Base-by-base conservation (phyloP, 1,139 yeast species). In the Nadsonia starkeyi-henricii region DNA sequence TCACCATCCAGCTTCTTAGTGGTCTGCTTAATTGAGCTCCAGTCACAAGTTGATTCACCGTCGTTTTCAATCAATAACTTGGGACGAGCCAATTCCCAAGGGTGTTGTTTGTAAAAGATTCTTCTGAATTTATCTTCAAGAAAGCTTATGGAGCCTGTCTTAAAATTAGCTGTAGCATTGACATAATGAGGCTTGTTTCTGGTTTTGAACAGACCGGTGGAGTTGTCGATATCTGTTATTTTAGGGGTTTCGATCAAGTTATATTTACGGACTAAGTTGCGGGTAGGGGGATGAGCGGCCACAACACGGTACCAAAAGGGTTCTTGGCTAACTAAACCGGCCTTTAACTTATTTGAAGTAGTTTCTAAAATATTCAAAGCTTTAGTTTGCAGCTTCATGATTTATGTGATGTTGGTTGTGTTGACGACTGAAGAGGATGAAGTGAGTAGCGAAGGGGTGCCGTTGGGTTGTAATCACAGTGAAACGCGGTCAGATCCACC, bases 71-170 rank as follows among this genome's bases (percentile, higher is more conserved):
- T 74, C 56, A 91, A 68, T 33, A 79, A 73, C 62, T 85, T 85
- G n/a, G 98, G 96, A 56, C 95, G 77, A 2, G 98, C 85, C 51
- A 89, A 71, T 66, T 91, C 99, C 98, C 98, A 91, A 13, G 99
- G 98, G 65, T 91, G 99, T 63, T 89, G 96, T 52, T 78, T 79
- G 65, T 81, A 91, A 61, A 91, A 91, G 30, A 84, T 71, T 48
- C 75, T 72, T 68, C 98, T 78, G 57, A 91, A 68, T 58, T 79
- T 77, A 65, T 91, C 98, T 65, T 91, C 97, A 48, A 83, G 69
- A 60, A 78, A 88, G 51, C 66, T 67, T 58, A 91, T 71, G 56
- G 78, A 77, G 45, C 82, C 81, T 5, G 86, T 74, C 53, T 73
- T 69, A 58, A 76, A 75, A 37, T 78, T 59, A 48, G 66, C 68